These are phyloP conservation scores for Geotrichum siamense DNA, from an alignment of 1,139 yeast species.

Conservation along the genomic window DNA sequence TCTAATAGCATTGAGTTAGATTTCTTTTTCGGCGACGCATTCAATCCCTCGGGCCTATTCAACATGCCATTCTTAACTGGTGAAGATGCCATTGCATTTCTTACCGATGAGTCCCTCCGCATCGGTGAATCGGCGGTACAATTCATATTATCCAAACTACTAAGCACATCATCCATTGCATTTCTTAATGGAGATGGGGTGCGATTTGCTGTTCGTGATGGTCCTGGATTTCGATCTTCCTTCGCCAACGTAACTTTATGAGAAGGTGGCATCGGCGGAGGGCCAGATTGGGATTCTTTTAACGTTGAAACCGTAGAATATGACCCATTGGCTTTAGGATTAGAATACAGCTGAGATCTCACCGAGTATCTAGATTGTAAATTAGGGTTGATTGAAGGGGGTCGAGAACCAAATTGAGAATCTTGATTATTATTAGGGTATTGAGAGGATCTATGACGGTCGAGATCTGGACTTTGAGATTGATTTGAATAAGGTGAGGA, in stretches of 20 bases:
- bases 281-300: conserved; percentile 6
- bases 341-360: neutral
- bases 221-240: neutral
- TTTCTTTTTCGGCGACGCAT: conserved; percentile 1
- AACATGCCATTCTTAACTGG: conserved; percentile 3
- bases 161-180: conserved; percentile 35
- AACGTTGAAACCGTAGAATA: too few species aligned
- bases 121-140: conserved; percentile 9
- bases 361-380: neutral
- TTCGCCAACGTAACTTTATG: conserved; percentile 22
- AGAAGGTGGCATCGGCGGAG: conserved; percentile 32
- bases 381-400: neutral
- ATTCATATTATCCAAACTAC: conserved; percentile 28
- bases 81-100: neutral
- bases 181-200: conserved; percentile 48
- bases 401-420: neutral
- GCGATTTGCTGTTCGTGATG: conserved; percentile 25
- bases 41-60: conserved; percentile 3
- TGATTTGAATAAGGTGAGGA: neutral
- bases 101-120: conserved; percentile 1
- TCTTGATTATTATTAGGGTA: neutral
- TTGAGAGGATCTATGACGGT: neutral
- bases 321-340: neutral
- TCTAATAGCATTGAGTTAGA: neutral
- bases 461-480: neutral